Evolutionary conservation across 2,329 filamentous ascomycete species (phyloP), one percentile per base, ranked within the genome.

Genomic region (Truncatella angustata): DNA sequence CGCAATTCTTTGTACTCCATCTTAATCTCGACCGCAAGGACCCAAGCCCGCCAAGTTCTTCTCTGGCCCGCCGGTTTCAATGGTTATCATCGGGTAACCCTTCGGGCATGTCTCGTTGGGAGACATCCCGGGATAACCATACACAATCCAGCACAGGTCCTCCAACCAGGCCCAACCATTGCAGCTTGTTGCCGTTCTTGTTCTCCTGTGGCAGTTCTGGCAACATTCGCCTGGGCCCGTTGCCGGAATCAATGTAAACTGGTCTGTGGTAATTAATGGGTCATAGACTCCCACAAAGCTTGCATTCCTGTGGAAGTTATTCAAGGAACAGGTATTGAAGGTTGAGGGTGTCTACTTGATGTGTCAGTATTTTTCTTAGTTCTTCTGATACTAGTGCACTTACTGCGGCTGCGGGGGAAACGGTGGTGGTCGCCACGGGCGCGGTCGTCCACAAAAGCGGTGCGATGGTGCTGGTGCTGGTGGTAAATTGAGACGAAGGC

Each of bases 81-180:
- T 30, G 7, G n/a, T 32, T 7, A 32, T 2, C 20, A 16, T 7
- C 7, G 43, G 43, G 43, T 34, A 34, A 5, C 43, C 43, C 24
- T 32, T 11, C 14, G 43, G 43, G 28, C 43, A 47, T 16, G n/a
- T 23, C 23, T n/a, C 24, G 28, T 47, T 34, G 21, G 43, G 12
- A 11, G 12, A 21, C 14, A 11, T 11, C 11, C 43, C 43, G n/a
- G 43, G 43, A 34, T 47, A 47, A 20, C 16, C 43, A 10, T 16
- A 47, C 6, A 47, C 43, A 16, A 30, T 5, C 23, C 10, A 47
- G 20, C 43, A 47, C 24, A 12, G 5, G 5, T 16, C 23, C 11
- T 16, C 26, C 11, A 47, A 5, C 43, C 43, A 47, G 6, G 23
- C 43, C 43, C 43, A 47, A n/a, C 43, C 43, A 18, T 47, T 47